Evolutionary conservation across 2,329 filamentous ascomycete species (phyloP).

Genomic region (Lachnellula suecica): DNA sequence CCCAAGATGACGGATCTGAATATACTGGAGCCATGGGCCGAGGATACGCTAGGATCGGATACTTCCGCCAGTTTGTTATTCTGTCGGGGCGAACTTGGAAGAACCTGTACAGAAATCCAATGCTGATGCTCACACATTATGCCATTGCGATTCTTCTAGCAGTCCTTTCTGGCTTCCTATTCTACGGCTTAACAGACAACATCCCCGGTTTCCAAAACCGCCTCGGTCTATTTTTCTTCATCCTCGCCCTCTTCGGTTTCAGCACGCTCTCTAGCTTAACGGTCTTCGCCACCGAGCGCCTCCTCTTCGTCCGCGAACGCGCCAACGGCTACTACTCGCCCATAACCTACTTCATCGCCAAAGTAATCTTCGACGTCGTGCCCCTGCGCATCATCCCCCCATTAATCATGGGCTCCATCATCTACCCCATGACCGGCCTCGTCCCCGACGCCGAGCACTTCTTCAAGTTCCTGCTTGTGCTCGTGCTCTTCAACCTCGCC

Average conservation of each 20-base stretch:
- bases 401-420: slow-evolving; percentile 90
- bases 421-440: slow-evolving; percentile 97
- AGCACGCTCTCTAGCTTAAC: slow-evolving; percentile 91
- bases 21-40: slow-evolving; percentile 64
- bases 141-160: slow-evolving; percentile 93
- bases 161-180: slow-evolving; percentile 91
- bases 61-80: slow-evolving; percentile 81
- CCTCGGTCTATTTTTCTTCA: slow-evolving; percentile 95
- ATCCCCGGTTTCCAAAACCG: slow-evolving; percentile 98
- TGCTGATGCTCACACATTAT: slow-evolving; percentile 98
- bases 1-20: slow-evolving; percentile 47
- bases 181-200: slow-evolving; percentile 94
- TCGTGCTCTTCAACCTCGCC: slow-evolving; percentile 94
- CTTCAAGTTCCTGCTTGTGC: slow-evolving; percentile 84
- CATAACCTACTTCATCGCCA: slow-evolving; percentile 89
- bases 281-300: slow-evolving; percentile 86
- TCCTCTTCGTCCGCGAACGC: slow-evolving; percentile 88
- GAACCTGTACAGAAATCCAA: slow-evolving; percentile 95
- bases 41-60: slow-evolving; percentile 80
- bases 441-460: slow-evolving; percentile 82
- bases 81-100: slow-evolving; percentile 91
- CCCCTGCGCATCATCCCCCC: slow-evolving; percentile 92
- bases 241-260: slow-evolving; percentile 93
- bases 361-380: slow-evolving; percentile 97
- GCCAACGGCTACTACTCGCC: slow-evolving; percentile 97